Base-by-base conservation (phyloP, 2,329 filamentous ascomycete genomes). In the Fusarium tuaranense region DNA sequence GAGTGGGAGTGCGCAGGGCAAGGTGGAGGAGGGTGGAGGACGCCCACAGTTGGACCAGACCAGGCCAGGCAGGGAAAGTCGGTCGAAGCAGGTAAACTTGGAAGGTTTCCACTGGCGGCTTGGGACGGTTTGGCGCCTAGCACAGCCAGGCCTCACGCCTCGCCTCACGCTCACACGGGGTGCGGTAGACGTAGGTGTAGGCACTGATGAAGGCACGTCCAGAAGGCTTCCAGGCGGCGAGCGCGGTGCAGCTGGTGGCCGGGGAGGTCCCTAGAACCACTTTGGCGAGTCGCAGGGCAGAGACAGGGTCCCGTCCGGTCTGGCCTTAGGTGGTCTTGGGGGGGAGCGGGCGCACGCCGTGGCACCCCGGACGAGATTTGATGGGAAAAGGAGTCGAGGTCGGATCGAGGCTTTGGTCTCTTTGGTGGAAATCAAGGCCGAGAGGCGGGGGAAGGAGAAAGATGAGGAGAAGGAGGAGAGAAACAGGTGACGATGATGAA, bases 21-120 rank as follows among this genome's bases (percentile, higher is more conserved):
- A 55, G 61, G 61, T 36, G 46, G 34, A 51, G 41, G 58, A 53
- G 46, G 48, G 46, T 46, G 51, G 38, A 71, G 48, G 58, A 46
- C 69, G 66, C 57, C 72, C 72, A 70, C 72, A 75, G 72, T 74
- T 68, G 44, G 72, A 51, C 71, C 63, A 60, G 60, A 30, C 48
- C 48, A 53, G 39, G 27, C 63, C 55, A 32, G 53, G 55, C 63
- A 60, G 39, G 63, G 51, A 65, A 44, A 48, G 36, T 27, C 27
- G 7, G 51, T 46, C 38, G 32, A 65, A 39, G 51, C 63, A 59
- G 25, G 61, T 55, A 64, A 64, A 64, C 61, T 41, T 63, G 65
- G 60, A 68, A 63, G 53, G 60, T 57, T 71, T 72, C 65, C 69
- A 69, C 70, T 57, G 59, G 61, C 51, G 65, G 61, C 63, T 72